Base-by-base conservation (phyloP, 495 filamentous ascomycete genomes). In the Pseudoneurospora amorphoporcata region DNA sequence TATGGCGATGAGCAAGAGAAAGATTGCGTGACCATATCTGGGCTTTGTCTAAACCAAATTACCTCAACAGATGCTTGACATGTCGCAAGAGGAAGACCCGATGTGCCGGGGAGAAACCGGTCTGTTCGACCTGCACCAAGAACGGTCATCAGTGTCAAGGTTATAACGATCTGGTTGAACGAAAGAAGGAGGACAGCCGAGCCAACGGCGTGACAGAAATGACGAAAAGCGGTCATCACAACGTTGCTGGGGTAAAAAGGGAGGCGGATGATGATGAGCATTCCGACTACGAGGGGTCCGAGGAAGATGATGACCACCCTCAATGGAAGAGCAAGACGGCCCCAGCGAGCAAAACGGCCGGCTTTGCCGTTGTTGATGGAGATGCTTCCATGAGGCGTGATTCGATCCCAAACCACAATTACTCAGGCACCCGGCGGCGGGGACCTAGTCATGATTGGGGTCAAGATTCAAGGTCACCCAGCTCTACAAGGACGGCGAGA, bases 51-150 rank as follows among this genome's bases (percentile, higher is more conserved):
- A 77, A 81, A 72, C 68, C 72, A 40, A 75, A 43, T 69, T 76
- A 19, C 69, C 70, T 23, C 73, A 29, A 75, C 75, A 92, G 91
- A 75, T 93, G 92, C 82, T 85, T 89, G 73, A 94, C 91, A 70
- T 93, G 92, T 81, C 90, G 92, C 80, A 92, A 90, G 77, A 87
- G 92, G 81, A 94, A 94, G 82, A 94, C 92, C 71, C 87, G 92
- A 80, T 94, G 92, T 79, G 92, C 91, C 37, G 92, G 92, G 71
- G 90, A 92, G 82, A 88, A 89, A 74, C 90, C 90, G 80, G 85
- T 87, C 2, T 94, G 91, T 81, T 89, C 89, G 72, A 94, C 91
- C 32, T 94, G 91, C 76, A 86, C 86, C 65, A 90, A 92, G 75
- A 92, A 91, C 79, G 90, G 91, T 19, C 91, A 94, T 76, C 79